A percentile compares a stretch with the other conserved stretches of the same genome.
phyloP scores from a whole-genome alignment of 139 green algal species.

The Tetraselmis chui region DNA sequence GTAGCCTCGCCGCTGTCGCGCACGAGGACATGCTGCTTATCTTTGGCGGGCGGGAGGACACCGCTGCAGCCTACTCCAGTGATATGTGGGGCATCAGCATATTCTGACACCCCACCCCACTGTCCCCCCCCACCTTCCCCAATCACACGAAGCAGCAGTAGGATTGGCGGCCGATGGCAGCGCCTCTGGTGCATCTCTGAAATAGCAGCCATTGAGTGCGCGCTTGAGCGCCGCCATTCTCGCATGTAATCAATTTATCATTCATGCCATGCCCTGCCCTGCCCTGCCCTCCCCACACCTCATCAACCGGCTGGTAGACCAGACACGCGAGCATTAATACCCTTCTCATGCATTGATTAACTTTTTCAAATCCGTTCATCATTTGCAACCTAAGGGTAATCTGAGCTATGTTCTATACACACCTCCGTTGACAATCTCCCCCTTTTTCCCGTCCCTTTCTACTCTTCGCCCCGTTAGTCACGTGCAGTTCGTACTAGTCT shows the following conservation, averaged over 20 bases:
- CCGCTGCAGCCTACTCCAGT: neutral
- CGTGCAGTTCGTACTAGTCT: no score
- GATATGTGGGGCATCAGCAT: neutral
- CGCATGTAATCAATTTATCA: neutral
- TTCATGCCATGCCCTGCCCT: neutral
- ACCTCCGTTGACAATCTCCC: no score
- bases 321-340: no score
- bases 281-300: no score
- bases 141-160: neutral
- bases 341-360: no score
- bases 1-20: neutral
- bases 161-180: neutral
- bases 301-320: no score
- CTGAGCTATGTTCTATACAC: no score
- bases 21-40: constrained; percentile 1
- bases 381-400: no score
- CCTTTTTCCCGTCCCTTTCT: no score
- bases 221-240: neutral
- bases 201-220: neutral
- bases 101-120: neutral
- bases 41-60: neutral
- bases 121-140: no score
- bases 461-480: no score
- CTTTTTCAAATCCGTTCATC: no score
- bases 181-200: neutral